Evolutionary conservation across 306 rosid genomes (phyloP), one percentile per base, ranked within the genome.

Genomic region (Trifolium fragiferum): DNA sequence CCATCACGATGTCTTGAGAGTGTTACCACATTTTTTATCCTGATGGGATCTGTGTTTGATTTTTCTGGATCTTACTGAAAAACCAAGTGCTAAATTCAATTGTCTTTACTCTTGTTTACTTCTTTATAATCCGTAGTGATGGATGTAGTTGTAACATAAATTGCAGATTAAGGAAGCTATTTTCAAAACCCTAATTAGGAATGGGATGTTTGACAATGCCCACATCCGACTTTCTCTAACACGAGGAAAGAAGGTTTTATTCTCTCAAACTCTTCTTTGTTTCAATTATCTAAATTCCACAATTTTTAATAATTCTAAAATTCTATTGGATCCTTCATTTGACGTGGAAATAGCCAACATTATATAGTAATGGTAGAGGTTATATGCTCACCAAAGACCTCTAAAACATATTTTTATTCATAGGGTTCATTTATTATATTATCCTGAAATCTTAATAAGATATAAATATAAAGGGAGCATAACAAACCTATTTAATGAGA

Each of bases 211-310:
- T 78, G 88, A 88, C 78, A 87, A 87, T 67, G 72, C 93, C 19
- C 98, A 92, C 86, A 88, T 92, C 70, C 86, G 90, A 50, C 84
- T 92, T 44, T 88, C 96, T 76, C 80, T 90, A 63, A 92, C 98
- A 1, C 86, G 96, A 68, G 96, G 96, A 65, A 65, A 65, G 15
- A 90, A 92, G 92, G 98, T 89, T 46, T 49, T 60, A 40, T 30
- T 62, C 67, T 62, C 74, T 74, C 57, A 3, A 51, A 5, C 44
- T 44, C 7, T 67, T 44, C 7, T 67, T 57, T 57, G 50, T 30
- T 43, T 67, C 19, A 30, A n/a, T 76, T 76, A 57, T 30, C 40
- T 30, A 27, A 41, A 13, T 50, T 67, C 21, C 32, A 57, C 37
- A 41, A 7, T 30, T 76, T 18, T 10, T 66, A 54, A 57, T 57